phyloP scores from a whole-genome alignment of 2,329 filamentous ascomycete species.

The Aspergillus glaucus region DNA sequence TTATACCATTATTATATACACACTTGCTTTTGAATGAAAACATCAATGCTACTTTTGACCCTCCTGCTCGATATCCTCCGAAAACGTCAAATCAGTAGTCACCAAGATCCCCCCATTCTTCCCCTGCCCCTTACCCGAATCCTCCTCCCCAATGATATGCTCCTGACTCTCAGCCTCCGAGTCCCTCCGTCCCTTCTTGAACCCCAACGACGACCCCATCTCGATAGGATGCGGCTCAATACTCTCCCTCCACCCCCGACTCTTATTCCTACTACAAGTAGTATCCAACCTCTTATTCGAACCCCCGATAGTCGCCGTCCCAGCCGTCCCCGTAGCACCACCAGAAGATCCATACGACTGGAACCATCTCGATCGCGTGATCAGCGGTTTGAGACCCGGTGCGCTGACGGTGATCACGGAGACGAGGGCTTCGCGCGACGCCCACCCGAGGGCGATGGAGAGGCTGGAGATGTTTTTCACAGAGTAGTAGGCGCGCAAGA shows the following conservation, averaged over 20 bases:
- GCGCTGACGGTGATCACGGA: conserved; percentile 12
- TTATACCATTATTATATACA: no score
- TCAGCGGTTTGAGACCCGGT: conserved; percentile 13
- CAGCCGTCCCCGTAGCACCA: neutral
- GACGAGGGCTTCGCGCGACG: conserved; percentile 12
- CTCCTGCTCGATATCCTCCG: no score
- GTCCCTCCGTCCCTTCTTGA: neutral
- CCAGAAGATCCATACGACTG: neutral
- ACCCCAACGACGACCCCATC: neutral
- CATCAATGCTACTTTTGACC: no score
- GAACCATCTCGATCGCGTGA: conserved; percentile 8
- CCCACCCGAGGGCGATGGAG: conserved; percentile 13
- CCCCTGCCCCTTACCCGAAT: no score
- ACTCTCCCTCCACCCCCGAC: no score
- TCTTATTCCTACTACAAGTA: neutral
- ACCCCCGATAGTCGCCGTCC: conserved; percentile 1
- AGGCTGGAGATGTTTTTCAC: conserved; percentile 11
- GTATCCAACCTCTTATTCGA: conserved; percentile 4
- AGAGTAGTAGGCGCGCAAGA: conserved; percentile 16
- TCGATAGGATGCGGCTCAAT: conserved; percentile 4
- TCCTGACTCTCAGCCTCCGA: conserved; percentile 10
- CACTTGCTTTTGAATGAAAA: no score
- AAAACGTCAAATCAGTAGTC: no score
- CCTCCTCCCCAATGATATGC: conserved; percentile 3
- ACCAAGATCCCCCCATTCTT: no score